Percentiles rank a stretch among this genome's conserved stretches.
phyloP scores from a whole-genome alignment of 495 filamentous ascomycete species.

The Viridothelium virens region DNA sequence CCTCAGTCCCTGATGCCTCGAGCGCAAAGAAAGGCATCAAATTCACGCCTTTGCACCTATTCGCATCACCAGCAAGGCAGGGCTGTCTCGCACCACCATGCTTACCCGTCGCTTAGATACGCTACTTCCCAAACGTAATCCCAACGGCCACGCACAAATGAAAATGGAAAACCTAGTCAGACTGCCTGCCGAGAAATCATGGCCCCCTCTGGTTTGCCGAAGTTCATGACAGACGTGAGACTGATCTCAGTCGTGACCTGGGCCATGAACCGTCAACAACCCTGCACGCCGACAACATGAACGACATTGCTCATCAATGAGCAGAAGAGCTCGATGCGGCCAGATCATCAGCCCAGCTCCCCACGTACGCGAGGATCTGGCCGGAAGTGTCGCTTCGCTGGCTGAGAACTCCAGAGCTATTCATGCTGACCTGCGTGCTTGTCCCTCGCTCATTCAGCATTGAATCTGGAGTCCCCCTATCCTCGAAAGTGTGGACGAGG shows the following conservation, averaged over 20 bases:
- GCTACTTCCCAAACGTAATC: background rate
- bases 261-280: background rate
- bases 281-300: background rate
- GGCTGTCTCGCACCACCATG: background rate
- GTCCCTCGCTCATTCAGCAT: background rate
- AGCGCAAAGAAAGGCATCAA: background rate
- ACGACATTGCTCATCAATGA: background rate
- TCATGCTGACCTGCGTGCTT: background rate
- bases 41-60: background rate
- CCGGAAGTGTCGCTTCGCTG: background rate
- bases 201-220: background rate
- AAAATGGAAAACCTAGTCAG: background rate
- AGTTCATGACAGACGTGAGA: background rate
- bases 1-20: too few species aligned
- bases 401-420: background rate
- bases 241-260: background rate
- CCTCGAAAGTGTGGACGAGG: background rate
- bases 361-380: background rate
- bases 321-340: background rate
- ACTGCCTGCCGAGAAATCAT: background rate
- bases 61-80: background rate
- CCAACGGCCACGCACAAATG: background rate
- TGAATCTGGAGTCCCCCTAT: background rate
- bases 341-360: background rate
- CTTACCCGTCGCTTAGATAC: background rate